These are phyloP conservation scores for Thelephora aurantiotincta DNA, from an alignment of 768 basidiomycete genomes.

Conservation along the genomic window DNA sequence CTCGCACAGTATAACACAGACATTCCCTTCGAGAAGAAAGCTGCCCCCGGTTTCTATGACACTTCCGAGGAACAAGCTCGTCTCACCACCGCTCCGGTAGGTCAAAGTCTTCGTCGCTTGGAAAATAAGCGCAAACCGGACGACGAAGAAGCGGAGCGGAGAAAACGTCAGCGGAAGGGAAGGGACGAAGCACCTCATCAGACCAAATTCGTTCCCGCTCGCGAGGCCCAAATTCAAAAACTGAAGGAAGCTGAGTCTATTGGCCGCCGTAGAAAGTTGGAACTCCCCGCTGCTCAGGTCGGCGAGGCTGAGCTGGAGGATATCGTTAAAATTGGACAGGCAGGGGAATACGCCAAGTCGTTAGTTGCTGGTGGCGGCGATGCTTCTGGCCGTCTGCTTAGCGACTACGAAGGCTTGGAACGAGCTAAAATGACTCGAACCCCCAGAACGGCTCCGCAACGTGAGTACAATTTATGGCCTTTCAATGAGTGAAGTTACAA, in stretches of 20 bases:
- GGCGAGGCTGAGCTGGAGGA: slow-evolving; percentile 92
- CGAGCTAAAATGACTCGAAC: slow-evolving; percentile 87
- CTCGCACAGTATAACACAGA: slow-evolving; percentile 80
- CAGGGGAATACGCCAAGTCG: slow-evolving; percentile 78
- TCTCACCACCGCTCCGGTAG: slow-evolving; percentile 76
- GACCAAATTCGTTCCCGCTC: slow-evolving; percentile 91
- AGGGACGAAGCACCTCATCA: slow-evolving; percentile 63
- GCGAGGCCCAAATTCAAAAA: slow-evolving; percentile 96
- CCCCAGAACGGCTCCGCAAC: slow-evolving; percentile 85
- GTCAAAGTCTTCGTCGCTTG: slow-evolving; percentile 78
- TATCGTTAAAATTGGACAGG: slow-evolving; percentile 95
- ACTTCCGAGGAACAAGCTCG: slow-evolving; percentile 88
- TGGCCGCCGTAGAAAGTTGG: slow-evolving; percentile 71
- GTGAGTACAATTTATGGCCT: slow-evolving; percentile 33
- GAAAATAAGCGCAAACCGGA: slow-evolving; percentile 95
- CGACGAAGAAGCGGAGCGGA: slow-evolving; percentile 85
- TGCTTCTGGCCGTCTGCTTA: slow-evolving; percentile 73
- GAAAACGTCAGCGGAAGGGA: slow-evolving; percentile 73
- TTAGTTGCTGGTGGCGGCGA: slow-evolving; percentile 73
- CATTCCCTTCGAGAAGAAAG: slow-evolving; percentile 96
- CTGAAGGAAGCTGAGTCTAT: slow-evolving; percentile 96
- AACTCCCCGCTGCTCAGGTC: slow-evolving; percentile 82
- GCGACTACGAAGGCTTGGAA: slow-evolving; percentile 86
- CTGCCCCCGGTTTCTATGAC: slow-evolving; percentile 94
- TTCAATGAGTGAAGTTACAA: background rate